These are phyloP conservation scores for Heimioporus sp. DNA, from an alignment of 768 basidiomycete species.

Conservation along the genomic window DNA sequence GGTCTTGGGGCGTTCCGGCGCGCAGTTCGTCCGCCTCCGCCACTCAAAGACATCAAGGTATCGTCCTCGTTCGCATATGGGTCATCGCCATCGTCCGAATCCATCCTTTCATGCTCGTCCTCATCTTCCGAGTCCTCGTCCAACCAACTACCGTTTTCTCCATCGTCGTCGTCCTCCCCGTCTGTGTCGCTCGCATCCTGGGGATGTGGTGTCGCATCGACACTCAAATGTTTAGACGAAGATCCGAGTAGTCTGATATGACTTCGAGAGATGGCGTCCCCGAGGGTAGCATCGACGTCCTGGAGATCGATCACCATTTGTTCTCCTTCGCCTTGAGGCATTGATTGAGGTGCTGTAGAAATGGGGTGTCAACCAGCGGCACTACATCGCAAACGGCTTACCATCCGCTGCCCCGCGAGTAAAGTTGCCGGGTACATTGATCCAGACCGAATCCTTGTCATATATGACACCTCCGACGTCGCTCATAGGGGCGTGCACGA, in stretches of 20 bases:
- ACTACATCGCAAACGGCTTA: constrained; percentile 28
- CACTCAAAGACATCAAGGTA: background rate
- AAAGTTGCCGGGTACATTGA: constrained; percentile 96
- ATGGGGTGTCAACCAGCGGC: background rate
- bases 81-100: constrained; percentile 1
- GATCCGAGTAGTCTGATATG: constrained; percentile 82
- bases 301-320: constrained; percentile 98
- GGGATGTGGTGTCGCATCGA: constrained; percentile 30
- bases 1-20: constrained; percentile 42
- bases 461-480: constrained; percentile 96
- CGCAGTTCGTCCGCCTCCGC: constrained; percentile 49
- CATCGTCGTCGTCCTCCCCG: constrained; percentile 25
- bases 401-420: constrained; percentile 70
- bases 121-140: constrained; percentile 17
- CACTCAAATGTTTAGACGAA: constrained; percentile 68
- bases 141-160: constrained; percentile 9
- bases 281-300: constrained; percentile 79
- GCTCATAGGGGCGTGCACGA: constrained; percentile 98
- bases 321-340: constrained; percentile 88
- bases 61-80: constrained; percentile 1
- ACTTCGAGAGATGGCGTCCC: constrained; percentile 76
- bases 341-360: constrained; percentile 58
- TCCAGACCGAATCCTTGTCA: constrained; percentile 98
- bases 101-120: background rate
- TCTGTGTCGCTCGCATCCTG: constrained; percentile 38